These are phyloP conservation scores for Heritiera littoralis DNA, from an alignment of 345 rosid genomes.

Conservation along the genomic window DNA sequence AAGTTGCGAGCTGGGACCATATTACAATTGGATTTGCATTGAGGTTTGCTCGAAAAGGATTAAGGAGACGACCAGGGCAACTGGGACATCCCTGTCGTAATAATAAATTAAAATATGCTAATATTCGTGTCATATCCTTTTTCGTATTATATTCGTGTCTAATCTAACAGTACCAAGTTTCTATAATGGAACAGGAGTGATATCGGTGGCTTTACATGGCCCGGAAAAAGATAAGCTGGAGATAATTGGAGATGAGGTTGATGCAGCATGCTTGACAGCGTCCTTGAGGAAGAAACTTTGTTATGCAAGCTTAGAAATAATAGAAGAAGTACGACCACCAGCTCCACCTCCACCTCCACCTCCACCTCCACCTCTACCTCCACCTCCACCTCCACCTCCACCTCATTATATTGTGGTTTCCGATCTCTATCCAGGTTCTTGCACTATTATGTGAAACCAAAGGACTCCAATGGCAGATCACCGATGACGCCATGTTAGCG, in stretches of 20 bases:
- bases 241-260: conserved; percentile 35
- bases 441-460: conserved; percentile 22
- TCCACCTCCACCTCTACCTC: not conserved
- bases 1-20: not conserved
- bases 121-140: not conserved
- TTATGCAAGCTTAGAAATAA: conserved; percentile 23
- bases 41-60: not conserved
- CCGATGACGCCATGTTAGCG: not conserved
- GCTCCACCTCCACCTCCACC: not conserved
- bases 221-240: conserved; percentile 28
- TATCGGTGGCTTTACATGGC: conserved; percentile 43
- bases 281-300: conserved; percentile 30
- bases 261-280: conserved; percentile 36
- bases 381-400: not conserved
- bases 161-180: not conserved
- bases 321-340: conserved; percentile 12
- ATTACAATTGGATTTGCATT: not conserved
- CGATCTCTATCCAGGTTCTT: conserved; percentile 32
- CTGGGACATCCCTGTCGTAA: not conserved
- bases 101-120: not conserved
- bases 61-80: not conserved
- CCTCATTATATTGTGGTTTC: conserved; percentile 17
- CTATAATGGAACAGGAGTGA: conserved; percentile 33
- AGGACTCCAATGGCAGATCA: not conserved
- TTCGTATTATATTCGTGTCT: too few relatives aligned